Evolutionary conservation across 495 filamentous ascomycete species (phyloP).

Genomic region (Neurospora sp.): DNA sequence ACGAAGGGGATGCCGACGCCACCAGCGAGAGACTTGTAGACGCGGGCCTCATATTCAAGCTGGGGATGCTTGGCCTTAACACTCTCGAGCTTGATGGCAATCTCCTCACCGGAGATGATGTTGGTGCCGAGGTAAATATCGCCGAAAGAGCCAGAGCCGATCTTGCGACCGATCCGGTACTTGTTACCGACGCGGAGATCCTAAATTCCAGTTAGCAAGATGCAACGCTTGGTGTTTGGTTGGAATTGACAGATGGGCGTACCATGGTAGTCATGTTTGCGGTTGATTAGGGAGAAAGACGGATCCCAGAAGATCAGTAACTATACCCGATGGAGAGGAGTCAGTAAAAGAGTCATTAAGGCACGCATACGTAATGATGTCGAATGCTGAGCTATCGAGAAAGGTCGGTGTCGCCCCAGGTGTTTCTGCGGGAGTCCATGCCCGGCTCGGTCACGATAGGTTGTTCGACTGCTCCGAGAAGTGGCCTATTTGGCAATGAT

Average conservation of each 20-base stretch:
- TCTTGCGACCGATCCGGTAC: constrained; percentile 99
- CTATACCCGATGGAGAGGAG: neutral
- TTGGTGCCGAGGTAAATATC: constrained; percentile 99
- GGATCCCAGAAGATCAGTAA: neutral
- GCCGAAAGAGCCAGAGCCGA: constrained; percentile 96
- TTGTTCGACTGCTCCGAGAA: neutral
- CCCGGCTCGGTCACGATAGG: neutral
- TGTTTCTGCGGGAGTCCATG: neutral
- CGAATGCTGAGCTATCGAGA: neutral
- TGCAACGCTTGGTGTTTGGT: neutral
- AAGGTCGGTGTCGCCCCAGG: neutral
- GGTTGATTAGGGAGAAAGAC: neutral
- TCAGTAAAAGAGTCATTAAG: neutral
- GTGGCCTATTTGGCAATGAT: neutral
- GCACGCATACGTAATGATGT: neutral
- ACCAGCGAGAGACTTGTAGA: constrained; percentile 98
- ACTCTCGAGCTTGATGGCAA: constrained; percentile 99
- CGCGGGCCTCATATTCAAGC: constrained; percentile 97
- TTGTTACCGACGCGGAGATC: constrained; percentile 99
- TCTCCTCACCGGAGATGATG: constrained; percentile 99
- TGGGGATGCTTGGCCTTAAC: constrained; percentile 99
- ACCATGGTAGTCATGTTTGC: constrained; percentile 44
- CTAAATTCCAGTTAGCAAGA: constrained; percentile 33
- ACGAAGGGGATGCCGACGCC: constrained; percentile 99
- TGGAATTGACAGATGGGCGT: constrained; percentile 12